phyloP scores from a whole-genome alignment of 1,139 yeast genomes.

The Suhomyces kunorum region DNA sequence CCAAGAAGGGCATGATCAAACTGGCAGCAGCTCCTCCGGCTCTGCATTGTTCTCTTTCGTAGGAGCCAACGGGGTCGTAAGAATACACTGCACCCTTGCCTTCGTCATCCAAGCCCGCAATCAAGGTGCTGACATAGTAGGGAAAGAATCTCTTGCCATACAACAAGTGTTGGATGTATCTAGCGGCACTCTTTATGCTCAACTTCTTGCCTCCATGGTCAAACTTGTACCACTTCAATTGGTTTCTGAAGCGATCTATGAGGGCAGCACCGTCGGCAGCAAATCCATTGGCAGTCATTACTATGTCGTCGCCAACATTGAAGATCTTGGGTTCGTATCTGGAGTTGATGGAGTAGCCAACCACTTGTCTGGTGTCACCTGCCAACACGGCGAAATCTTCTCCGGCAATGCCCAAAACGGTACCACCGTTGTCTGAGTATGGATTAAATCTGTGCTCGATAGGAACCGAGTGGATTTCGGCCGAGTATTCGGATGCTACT shows the following conservation, averaged over 20 bases:
- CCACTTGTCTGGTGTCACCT: slow-evolving; percentile 96
- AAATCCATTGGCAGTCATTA: slow-evolving; percentile 93
- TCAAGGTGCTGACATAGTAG: slow-evolving; percentile 89
- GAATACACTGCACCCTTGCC: slow-evolving; percentile 96
- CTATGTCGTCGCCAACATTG: slow-evolving; percentile 83
- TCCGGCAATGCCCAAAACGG: slow-evolving; percentile 96
- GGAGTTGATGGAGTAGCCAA: slow-evolving; percentile 90
- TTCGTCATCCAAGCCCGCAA: slow-evolving; percentile 92
- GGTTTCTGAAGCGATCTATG: slow-evolving; percentile 71
- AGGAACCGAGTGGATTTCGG: slow-evolving; percentile 57
- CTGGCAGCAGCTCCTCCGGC: slow-evolving; percentile 98
- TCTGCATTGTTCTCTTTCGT: slow-evolving; percentile 95
- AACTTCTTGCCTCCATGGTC: slow-evolving; percentile 74
- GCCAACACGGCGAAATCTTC: slow-evolving; percentile 96
- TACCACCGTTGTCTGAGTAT: slow-evolving; percentile 96
- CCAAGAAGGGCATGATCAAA: slow-evolving; percentile 94
- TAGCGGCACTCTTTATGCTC: slow-evolving; percentile 74
- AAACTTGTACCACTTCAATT: slow-evolving; percentile 92
- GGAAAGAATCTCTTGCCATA: slow-evolving; percentile 97
- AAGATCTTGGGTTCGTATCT: slow-evolving; percentile 91
- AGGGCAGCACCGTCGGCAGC: slow-evolving; percentile 93
- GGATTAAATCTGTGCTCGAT: slow-evolving; percentile 96
- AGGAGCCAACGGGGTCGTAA: slow-evolving; percentile 96
- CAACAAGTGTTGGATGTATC: slow-evolving; percentile 85
- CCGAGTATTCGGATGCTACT: slow-evolving; percentile 61